Percentiles rank a stretch among this genome's conserved stretches.
phyloP scores from a whole-genome alignment of 1,284 basidiomycete genomes.

The Ustilago cynodontis region DNA sequence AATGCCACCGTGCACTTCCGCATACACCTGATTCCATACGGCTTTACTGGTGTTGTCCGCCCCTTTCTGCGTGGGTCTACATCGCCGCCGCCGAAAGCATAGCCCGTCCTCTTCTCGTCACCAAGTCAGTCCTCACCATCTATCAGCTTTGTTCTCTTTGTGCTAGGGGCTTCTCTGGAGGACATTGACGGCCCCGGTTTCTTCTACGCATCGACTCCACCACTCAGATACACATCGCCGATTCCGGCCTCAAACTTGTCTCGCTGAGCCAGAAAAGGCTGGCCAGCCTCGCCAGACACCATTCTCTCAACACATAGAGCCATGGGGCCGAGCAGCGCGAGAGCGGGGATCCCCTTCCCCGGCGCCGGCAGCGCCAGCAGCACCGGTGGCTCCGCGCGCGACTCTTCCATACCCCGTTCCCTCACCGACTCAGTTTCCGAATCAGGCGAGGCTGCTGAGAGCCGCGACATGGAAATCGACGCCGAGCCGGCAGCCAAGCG shows the following conservation, averaged over 20 bases:
- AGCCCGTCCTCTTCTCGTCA: neutral
- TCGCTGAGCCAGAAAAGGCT: constrained; percentile 42
- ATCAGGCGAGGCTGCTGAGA: constrained; percentile 19
- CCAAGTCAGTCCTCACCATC: neutral
- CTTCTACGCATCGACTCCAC: neutral
- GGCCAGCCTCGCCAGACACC: constrained; percentile 37
- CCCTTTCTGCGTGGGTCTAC: neutral
- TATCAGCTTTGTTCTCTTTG: neutral
- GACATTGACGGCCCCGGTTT: neutral
- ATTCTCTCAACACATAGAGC: constrained; percentile 36
- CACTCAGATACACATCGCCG: neutral
- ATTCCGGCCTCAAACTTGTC: neutral
- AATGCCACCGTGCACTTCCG: constrained; percentile 15
- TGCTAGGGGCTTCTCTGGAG: neutral
- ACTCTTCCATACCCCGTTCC: constrained; percentile 35
- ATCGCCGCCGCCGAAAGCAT: too few relatives aligned
- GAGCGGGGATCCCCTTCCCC: constrained; percentile 46
- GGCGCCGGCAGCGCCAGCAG: constrained; percentile 31
- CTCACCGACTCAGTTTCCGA: constrained; percentile 26
- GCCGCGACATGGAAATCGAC: constrained; percentile 47
- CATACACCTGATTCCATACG: constrained; percentile 7
- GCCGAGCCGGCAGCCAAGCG: constrained; percentile 25
- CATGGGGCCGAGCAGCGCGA: constrained; percentile 47
- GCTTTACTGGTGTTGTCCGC: neutral
- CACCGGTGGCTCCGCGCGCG: constrained; percentile 19